A percentile compares a stretch with the other conserved stretches of the same genome.
These are phyloP conservation scores for Euclidium syriacum DNA, from an alignment of 345 rosid genomes.

Conservation along the genomic window DNA sequence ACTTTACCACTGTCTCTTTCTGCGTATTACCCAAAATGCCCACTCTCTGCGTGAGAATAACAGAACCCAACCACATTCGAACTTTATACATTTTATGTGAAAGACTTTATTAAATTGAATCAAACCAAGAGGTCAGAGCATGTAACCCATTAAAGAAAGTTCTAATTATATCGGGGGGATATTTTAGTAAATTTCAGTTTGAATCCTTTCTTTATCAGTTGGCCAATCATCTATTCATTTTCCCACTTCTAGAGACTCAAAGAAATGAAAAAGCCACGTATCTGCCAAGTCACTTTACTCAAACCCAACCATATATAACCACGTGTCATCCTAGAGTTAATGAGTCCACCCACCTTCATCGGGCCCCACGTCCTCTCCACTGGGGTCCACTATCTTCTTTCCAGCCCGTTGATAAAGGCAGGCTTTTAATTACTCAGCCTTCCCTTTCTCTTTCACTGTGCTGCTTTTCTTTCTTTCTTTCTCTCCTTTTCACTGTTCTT, in stretches of 20 bases:
- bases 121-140: neutral
- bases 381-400: conserved; percentile 25
- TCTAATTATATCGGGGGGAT: neutral
- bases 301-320: neutral
- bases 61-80: conserved; percentile 14
- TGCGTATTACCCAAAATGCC: conserved; percentile 10
- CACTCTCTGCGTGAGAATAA: neutral
- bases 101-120: neutral
- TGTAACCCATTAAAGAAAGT: conserved; percentile 11
- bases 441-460: conserved; percentile 27
- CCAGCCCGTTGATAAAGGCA: conserved; percentile 33
- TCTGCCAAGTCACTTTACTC: conserved; percentile 3
- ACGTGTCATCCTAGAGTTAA: conserved; percentile 17
- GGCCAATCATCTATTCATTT: conserved; percentile 26
- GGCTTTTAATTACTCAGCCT: conserved; percentile 25
- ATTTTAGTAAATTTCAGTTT: neutral
- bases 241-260: neutral
- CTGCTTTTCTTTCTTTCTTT: neutral
- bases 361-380: conserved; percentile 21
- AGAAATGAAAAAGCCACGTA: neutral
- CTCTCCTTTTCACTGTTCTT: conserved; percentile 9
- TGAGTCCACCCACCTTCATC: conserved; percentile 27
- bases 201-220: conserved; percentile 12
- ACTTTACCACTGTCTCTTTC: conserved; percentile 19
- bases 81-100: neutral